Evolutionary conservation across 768 basidiomycete genomes (phyloP).

Genomic region (Candolleomyces eurysporus): DNA sequence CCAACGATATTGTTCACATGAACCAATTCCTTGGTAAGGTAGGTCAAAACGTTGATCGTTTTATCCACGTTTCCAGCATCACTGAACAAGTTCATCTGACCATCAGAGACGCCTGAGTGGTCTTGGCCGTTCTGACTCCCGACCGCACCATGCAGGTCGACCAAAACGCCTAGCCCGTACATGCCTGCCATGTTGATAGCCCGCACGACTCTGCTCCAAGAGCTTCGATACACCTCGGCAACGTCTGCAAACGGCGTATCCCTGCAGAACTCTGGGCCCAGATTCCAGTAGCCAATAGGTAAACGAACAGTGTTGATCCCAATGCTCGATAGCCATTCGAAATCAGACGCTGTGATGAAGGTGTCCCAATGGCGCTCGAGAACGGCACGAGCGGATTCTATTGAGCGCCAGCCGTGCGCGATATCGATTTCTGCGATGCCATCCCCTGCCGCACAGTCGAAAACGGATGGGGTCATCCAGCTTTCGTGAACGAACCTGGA

Average conservation of each 20-base stretch:
- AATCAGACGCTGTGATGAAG: constrained; percentile 65
- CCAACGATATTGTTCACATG: constrained; percentile 56
- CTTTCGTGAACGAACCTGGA: constrained; percentile 68
- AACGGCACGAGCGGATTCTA: constrained; percentile 38
- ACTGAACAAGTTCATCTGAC: constrained; percentile 47
- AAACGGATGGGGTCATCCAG: constrained; percentile 74
- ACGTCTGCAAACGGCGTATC: constrained; percentile 66
- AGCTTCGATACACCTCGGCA: constrained; percentile 54
- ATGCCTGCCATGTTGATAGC: constrained; percentile 61
- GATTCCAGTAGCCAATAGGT: constrained; percentile 61
- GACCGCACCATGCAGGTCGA: constrained; percentile 71
- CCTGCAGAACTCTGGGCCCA: constrained; percentile 52
- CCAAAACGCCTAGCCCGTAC: constrained; percentile 63
- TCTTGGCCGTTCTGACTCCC: constrained; percentile 75
- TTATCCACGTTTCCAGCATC: constrained; percentile 43
- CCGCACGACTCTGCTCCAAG: constrained; percentile 62
- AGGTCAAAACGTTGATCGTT: constrained; percentile 49
- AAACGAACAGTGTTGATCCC: constrained; percentile 70
- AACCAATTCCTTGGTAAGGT: constrained; percentile 40
- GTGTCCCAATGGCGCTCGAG: constrained; percentile 79
- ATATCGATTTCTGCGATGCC: constrained; percentile 62
- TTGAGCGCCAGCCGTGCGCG: constrained; percentile 58
- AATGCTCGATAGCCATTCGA: constrained; percentile 59
- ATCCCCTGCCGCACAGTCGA: constrained; percentile 51
- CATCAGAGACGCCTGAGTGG: constrained; percentile 65